Conservation (phyloP, 106 monocot species). For the Dendrobium chrysotoxum region DNA sequence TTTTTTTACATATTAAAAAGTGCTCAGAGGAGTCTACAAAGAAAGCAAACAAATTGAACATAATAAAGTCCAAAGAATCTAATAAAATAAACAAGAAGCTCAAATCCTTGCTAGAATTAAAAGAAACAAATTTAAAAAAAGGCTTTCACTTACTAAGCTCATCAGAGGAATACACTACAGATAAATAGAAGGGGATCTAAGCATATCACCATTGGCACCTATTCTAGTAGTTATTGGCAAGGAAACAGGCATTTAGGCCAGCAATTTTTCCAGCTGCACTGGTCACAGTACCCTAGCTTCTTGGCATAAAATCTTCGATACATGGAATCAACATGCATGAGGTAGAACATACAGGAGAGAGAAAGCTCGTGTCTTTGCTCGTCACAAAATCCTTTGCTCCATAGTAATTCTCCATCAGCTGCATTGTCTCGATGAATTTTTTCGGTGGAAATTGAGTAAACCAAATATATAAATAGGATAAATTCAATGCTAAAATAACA, state of each 20-base stretch:
- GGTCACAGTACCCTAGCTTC: neutral
- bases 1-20: no score
- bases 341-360: constrained; percentile 38
- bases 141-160: no score
- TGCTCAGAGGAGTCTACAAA: no score
- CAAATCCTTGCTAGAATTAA: no score
- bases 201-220: neutral
- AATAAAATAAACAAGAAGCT: no score
- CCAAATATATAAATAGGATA: neutral
- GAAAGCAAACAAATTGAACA: no score
- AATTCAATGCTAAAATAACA: no score
- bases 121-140: neutral
- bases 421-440: constrained; percentile 43
- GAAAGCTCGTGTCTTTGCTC: constrained; percentile 22
- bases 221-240: constrained; percentile 1
- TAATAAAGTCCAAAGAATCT: no score
- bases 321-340: constrained; percentile 39
- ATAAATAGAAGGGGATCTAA: neutral
- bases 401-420: constrained; percentile 58
- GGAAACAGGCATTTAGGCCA: no score
- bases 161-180: neutral
- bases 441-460: constrained; percentile 29
- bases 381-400: constrained; percentile 51
- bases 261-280: neutral
- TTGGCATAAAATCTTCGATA: constrained; percentile 36